Conservation (phyloP, 306 rosid species). For the Quercus ilex region DNA sequence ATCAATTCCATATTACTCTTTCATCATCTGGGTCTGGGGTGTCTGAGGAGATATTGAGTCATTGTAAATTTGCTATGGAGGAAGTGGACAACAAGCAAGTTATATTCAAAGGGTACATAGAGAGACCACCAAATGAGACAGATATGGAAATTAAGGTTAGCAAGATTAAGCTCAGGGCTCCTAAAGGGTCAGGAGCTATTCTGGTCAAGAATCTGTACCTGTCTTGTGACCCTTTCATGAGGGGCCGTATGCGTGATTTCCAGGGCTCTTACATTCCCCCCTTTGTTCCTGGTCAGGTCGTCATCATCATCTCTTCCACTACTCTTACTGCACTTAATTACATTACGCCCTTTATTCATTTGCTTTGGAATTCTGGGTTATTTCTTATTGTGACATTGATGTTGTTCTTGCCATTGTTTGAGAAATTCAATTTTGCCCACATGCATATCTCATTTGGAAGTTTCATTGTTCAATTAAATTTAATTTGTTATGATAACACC, state of each 20-base stretch:
- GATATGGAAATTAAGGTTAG: constrained; percentile 36
- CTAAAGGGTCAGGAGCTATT: constrained; percentile 30
- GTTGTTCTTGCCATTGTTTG: neutral
- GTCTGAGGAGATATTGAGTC: neutral
- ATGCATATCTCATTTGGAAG: neutral
- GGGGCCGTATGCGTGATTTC: constrained; percentile 55
- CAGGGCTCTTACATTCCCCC: constrained; percentile 40
- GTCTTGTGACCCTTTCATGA: constrained; percentile 55
- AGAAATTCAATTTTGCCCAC: neutral
- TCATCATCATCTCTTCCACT: neutral
- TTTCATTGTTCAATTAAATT: neutral
- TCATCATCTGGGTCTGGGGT: too few species aligned
- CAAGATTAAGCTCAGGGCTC: constrained; percentile 31
- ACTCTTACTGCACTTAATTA: neutral
- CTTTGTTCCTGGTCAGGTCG: constrained; percentile 46
- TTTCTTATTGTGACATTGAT: neutral
- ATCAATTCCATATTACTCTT: too few species aligned
- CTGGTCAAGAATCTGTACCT: constrained; percentile 52
- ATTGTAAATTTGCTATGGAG: neutral
- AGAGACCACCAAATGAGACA: constrained; percentile 32
- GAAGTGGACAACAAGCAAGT: constrained; percentile 48
- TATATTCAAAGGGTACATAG: constrained; percentile 35
- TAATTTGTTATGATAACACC: too few species aligned
- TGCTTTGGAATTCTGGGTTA: neutral
- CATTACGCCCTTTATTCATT: neutral